Evolutionary conservation across 495 filamentous ascomycete genomes (phyloP), one percentile per base, ranked within the genome.

Genomic region (Venustampulla echinocandica): DNA sequence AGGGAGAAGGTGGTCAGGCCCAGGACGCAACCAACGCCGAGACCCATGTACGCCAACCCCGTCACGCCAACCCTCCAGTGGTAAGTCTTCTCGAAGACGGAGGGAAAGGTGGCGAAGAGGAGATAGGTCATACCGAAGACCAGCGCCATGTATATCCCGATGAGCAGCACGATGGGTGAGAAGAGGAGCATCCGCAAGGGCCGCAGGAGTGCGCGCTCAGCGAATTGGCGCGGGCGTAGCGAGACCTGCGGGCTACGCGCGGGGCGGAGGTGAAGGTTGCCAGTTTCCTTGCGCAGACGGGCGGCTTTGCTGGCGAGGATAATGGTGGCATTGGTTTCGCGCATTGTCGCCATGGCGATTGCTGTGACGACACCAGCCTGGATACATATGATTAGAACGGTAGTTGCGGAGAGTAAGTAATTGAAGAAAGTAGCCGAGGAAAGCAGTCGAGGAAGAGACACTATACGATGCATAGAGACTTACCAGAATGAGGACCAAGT

Each of bases 71-170:
- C 59, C 30, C 66, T 68, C 59, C 82, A 69, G 56, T 73, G 64
- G 66, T 88, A 89, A 24, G 70, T 69, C 4, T 25, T 30, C 7
- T 69, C 71, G 74, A 79, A 87, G 23, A 88, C 77, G 13, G 49
- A 36, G 0, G 83, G 76, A 61, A 85, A 85, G 17, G 81, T 82
- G 3, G 81, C 75, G 10, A 87, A 67, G 41, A 85, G 71, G 2
- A 88, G 76, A 54, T 87, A 90, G 67, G 82, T 76, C 15, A 82
- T 60, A 1, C 84, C 83, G 63, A 84, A 88, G 24, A 84, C 61
- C 57, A 79, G 85, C 47, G 75, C 74, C 70, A 77, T 79, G 63
- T 80, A 83, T 2, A 73, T 21, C 2, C 78, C 70, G 15, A 84
- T 62, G 27, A 64, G 63, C 57, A 79, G 72, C 24, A 82, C 69